Evolutionary conservation across 2,329 filamentous ascomycete species (phyloP).

Genomic region (Alternaria burnsii): DNA sequence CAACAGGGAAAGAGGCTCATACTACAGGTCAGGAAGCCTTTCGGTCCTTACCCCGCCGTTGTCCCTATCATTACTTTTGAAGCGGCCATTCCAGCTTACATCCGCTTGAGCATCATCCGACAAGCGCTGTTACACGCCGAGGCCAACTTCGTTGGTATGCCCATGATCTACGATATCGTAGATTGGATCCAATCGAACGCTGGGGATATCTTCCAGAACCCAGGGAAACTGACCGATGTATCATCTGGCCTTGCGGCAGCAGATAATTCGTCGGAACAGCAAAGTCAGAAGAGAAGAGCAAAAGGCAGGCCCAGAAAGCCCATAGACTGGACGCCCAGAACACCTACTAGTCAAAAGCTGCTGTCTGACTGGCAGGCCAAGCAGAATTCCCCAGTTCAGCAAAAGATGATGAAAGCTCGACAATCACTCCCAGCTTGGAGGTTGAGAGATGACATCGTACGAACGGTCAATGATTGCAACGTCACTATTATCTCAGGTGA

Average conservation of each 20-base stretch:
- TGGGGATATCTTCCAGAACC: constrained; percentile 81
- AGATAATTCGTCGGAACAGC: constrained; percentile 41
- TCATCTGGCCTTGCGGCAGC: constrained; percentile 74
- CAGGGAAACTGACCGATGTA: constrained; percentile 84
- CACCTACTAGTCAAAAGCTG: constrained; percentile 65
- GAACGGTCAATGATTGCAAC: constrained; percentile 77
- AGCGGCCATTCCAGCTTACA: constrained; percentile 81
- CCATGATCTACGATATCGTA: constrained; percentile 88
- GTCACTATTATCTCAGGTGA: constrained; percentile 97
- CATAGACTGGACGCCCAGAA: constrained; percentile 71
- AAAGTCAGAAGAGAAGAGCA: constrained; percentile 23
- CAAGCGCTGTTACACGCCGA: constrained; percentile 76
- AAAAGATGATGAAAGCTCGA: constrained; percentile 77
- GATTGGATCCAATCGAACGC: constrained; percentile 92
- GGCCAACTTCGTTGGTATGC: constrained; percentile 77
- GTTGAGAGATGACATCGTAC: constrained; percentile 77
- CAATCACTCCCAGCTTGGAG: constrained; percentile 87
- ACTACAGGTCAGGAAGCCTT: constrained; percentile 75
- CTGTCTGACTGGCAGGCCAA: constrained; percentile 72
- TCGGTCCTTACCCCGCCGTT: constrained; percentile 73
- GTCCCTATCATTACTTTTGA: constrained; percentile 75
- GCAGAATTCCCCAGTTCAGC: constrained; percentile 70
- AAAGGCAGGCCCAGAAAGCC: constrained; percentile 54
- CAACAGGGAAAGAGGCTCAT: constrained; percentile 56
- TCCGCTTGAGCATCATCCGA: constrained; percentile 86